These are phyloP conservation scores for Colletotrichum sp. DNA, from an alignment of 2,329 filamentous ascomycete species.

Conservation along the genomic window DNA sequence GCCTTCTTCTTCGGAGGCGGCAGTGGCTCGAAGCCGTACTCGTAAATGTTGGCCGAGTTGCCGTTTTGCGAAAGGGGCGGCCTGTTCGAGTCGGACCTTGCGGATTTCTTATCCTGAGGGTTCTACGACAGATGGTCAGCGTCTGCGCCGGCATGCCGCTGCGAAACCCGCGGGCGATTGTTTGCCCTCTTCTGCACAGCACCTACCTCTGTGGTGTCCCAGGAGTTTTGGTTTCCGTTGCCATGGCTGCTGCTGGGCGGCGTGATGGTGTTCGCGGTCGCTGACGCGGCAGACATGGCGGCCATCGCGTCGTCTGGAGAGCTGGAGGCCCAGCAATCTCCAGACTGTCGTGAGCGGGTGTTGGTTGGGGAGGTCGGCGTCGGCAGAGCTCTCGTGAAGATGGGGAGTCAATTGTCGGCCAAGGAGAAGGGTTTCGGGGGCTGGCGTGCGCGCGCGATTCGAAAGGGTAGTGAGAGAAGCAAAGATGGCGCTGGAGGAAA, in stretches of 20 bases:
- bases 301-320: conserved; percentile 45
- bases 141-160: neutral
- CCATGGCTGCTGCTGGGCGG: conserved; percentile 56
- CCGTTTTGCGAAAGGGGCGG: conserved; percentile 25
- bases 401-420: neutral
- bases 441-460: neutral
- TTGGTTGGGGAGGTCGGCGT: neutral
- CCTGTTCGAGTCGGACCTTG: conserved; percentile 20
- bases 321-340: conserved; percentile 18
- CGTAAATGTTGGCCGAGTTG: conserved; percentile 22
- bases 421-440: conserved; percentile 2
- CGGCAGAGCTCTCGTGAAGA: neutral
- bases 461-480: neutral
- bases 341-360: neutral
- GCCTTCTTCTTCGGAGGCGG: conserved; percentile 36
- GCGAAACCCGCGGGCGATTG: neutral
- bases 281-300: conserved; percentile 55
- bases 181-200: neutral
- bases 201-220: conserved; percentile 49
- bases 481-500: neutral
- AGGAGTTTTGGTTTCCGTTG: conserved; percentile 49
- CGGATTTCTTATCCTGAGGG: conserved; percentile 20
- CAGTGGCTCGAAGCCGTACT: conserved; percentile 23
- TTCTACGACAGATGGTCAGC: conserved; percentile 19
- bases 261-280: conserved; percentile 51